Evolutionary conservation across 768 basidiomycete species (phyloP).

Genomic region (Collybiopsis luxurians): DNA sequence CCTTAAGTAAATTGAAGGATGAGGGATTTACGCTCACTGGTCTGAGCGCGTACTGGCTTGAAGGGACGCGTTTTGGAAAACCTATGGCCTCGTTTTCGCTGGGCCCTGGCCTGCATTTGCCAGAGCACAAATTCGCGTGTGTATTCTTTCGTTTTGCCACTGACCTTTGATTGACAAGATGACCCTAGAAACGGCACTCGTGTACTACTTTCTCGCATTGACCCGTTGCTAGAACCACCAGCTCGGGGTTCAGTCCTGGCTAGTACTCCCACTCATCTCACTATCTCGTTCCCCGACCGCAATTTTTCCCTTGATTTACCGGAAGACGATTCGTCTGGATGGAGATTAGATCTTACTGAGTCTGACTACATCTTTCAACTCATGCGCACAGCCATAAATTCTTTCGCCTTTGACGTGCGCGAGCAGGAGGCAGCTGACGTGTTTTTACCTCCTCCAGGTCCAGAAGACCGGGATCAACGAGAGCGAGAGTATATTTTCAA

Average conservation of each 20-base stretch:
- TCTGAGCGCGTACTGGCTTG: conserved; percentile 67
- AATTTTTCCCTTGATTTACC: conserved; percentile 20
- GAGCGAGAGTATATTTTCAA: conserved; percentile 54
- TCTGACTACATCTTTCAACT: conserved; percentile 65
- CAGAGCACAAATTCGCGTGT: conserved; percentile 71
- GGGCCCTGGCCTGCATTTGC: conserved; percentile 61
- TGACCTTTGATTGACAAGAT: neutral
- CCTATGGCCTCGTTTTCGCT: conserved; percentile 64
- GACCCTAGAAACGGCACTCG: conserved; percentile 61
- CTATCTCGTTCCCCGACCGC: conserved; percentile 52
- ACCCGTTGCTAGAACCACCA: conserved; percentile 58
- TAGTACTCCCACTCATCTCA: conserved; percentile 47
- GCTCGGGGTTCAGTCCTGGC: conserved; percentile 55
- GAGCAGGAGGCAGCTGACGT: conserved; percentile 30
- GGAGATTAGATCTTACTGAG: conserved; percentile 67
- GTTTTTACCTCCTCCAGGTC: neutral
- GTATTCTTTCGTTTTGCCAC: conserved; percentile 18
- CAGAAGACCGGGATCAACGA: conserved; percentile 4
- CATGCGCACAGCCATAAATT: conserved; percentile 64
- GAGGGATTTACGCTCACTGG: conserved; percentile 74
- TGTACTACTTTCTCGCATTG: conserved; percentile 58
- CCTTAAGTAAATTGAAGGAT: conserved; percentile 51
- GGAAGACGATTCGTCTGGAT: conserved; percentile 35
- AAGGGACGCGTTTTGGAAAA: conserved; percentile 58
- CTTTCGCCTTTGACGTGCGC: conserved; percentile 53